These are phyloP conservation scores for Candida sakaeoensis DNA, from an alignment of 805 yeast species.

Conservation along the genomic window DNA sequence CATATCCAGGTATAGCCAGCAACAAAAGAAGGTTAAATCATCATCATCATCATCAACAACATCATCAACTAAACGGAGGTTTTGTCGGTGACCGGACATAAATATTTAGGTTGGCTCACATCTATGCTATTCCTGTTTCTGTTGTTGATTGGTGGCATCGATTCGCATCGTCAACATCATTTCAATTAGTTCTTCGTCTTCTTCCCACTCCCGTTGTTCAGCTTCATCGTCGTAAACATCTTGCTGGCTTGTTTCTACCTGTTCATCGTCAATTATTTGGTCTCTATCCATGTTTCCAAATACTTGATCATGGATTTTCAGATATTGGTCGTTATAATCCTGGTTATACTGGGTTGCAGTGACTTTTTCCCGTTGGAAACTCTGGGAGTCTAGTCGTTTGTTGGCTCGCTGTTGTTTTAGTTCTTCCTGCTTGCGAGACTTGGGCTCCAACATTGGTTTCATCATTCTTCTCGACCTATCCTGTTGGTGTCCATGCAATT, in stretches of 20 bases:
- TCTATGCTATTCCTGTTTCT: not conserved
- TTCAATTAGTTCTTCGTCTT: constrained; percentile 13
- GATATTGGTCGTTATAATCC: constrained; percentile 12
- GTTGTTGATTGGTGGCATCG: not conserved
- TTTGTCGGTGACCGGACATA: no score
- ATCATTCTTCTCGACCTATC: constrained; percentile 13
- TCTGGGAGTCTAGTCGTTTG: constrained; percentile 19
- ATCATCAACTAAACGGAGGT: no score
- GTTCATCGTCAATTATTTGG: constrained; percentile 23
- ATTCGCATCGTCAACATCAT: constrained; percentile 5
- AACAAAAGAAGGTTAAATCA: no score
- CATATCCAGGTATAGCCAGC: no score
- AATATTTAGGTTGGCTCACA: not conserved
- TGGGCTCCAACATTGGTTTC: constrained; percentile 16
- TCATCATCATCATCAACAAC: no score
- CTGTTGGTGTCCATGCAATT: constrained; percentile 16
- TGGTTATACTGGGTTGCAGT: constrained; percentile 15
- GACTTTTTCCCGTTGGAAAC: constrained; percentile 15
- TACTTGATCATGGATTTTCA: constrained; percentile 9
- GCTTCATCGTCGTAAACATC: constrained; percentile 15
- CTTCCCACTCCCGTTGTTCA: constrained; percentile 15
- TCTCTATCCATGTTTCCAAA: constrained; percentile 17
- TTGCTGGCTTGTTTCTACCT: constrained; percentile 7
- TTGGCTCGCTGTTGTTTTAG: constrained; percentile 22
- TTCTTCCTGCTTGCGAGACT: constrained; percentile 20